Percentiles rank a stretch among this genome's conserved stretches.
phyloP scores from a whole-genome alignment of 805 yeast genomes.

The Sungouiozyma intestinalis region DNA sequence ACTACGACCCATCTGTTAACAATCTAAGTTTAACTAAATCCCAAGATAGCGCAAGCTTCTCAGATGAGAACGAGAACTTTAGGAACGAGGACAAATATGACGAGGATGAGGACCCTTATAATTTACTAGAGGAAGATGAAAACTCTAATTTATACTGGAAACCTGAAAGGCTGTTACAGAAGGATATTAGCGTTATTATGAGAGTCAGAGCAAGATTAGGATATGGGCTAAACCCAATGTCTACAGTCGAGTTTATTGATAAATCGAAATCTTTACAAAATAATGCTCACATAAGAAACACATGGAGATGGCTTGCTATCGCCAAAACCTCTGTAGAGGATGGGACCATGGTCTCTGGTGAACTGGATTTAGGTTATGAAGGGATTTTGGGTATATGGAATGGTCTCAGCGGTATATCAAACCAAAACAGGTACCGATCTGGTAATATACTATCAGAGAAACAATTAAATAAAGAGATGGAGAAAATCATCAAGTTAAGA shows the following conservation, averaged over 20 bases:
- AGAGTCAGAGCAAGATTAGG: slow-evolving; percentile 61
- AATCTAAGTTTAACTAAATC: not conserved
- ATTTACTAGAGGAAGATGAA: slow-evolving; percentile 11
- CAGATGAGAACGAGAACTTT: slow-evolving; percentile 5
- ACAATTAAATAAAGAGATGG: slow-evolving; percentile 27
- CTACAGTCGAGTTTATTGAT: slow-evolving; percentile 52
- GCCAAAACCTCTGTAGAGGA: slow-evolving; percentile 55
- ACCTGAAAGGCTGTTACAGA: slow-evolving; percentile 40
- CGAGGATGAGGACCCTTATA: slow-evolving; percentile 9
- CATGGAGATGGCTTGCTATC: slow-evolving; percentile 87
- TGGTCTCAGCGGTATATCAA: slow-evolving; percentile 44
- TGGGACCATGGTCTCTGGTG: slow-evolving; percentile 57
- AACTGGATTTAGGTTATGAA: slow-evolving; percentile 70
- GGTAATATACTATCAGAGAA: slow-evolving; percentile 23
- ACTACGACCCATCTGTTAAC: slow-evolving; percentile 5
- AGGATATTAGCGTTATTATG: slow-evolving; percentile 68
- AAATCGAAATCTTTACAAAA: slow-evolving; percentile 39
- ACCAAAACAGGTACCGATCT: slow-evolving; percentile 38
- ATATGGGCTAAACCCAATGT: slow-evolving; percentile 58
- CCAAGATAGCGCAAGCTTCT: not conserved
- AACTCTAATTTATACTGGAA: slow-evolving; percentile 24
- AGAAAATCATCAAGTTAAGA: slow-evolving; percentile 34
- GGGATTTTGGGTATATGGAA: slow-evolving; percentile 91
- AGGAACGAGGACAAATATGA: slow-evolving; percentile 2
- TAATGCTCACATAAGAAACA: slow-evolving; percentile 51